A percentile compares a stretch with the other conserved stretches of the same genome.
phyloP scores from a whole-genome alignment of 1,284 basidiomycete species.

The Leucoagaricus sp. region DNA sequence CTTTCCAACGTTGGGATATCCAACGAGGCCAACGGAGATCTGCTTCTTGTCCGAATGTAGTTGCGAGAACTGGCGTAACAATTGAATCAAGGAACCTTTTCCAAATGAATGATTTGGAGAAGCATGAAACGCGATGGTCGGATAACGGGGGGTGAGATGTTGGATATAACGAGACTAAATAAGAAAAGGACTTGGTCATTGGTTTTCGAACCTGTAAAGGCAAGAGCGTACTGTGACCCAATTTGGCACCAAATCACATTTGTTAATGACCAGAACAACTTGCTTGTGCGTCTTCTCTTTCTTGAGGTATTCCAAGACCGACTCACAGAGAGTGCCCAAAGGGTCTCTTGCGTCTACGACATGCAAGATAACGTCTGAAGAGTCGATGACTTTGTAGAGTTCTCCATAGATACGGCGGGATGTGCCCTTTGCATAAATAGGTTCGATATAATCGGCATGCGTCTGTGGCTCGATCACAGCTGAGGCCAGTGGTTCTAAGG shows the following conservation, averaged over 20 bases:
- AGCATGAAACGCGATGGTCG: conserved; percentile 98
- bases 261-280: conserved; percentile 96
- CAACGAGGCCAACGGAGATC: conserved; percentile 97
- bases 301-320: conserved; percentile 89
- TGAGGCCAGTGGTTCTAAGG: conserved; percentile 43
- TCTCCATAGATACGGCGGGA: conserved; percentile 97
- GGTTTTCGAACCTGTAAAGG: not conserved
- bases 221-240: conserved; percentile 87
- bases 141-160: conserved; percentile 91
- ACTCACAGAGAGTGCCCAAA: conserved; percentile 95
- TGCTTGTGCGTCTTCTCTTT: conserved; percentile 99
- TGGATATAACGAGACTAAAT: conserved; percentile 95
- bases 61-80: conserved; percentile 95
- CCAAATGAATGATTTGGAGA: conserved; percentile 99
- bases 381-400: conserved; percentile 99
- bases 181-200: conserved; percentile 7
- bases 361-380: conserved; percentile 95
- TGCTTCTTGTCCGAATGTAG: conserved; percentile 99
- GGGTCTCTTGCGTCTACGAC: conserved; percentile 97
- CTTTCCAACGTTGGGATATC: conserved; percentile 99
- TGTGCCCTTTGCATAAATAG: conserved; percentile 91
- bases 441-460: conserved; percentile 79
- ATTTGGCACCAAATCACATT: conserved; percentile 97
- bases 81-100: conserved; percentile 96
- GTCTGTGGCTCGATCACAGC: conserved; percentile 53